Evolutionary conservation across 768 basidiomycete species (phyloP).

Genomic region (Phaffia tasmanica): DNA sequence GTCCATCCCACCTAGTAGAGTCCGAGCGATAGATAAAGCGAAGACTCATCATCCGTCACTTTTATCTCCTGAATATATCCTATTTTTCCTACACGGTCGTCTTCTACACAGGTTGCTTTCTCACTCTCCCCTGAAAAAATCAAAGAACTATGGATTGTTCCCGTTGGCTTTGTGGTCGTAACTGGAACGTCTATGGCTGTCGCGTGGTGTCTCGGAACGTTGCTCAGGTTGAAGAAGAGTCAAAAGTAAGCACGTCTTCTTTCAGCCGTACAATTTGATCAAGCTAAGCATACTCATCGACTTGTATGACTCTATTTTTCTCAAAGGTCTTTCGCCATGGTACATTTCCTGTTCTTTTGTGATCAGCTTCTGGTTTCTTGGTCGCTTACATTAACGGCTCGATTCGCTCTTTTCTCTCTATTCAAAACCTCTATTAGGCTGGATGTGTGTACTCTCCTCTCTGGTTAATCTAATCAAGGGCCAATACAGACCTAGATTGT

Average conservation of each 20-base stretch:
- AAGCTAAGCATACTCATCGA: background rate
- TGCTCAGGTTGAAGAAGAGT: constrained; percentile 57
- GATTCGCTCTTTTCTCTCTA: background rate
- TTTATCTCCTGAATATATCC: too few relatives aligned
- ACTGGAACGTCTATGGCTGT: constrained; percentile 59
- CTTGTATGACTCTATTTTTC: background rate
- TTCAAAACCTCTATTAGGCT: background rate
- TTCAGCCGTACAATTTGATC: background rate
- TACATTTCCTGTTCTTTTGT: background rate
- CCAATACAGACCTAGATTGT: constrained; percentile 6
- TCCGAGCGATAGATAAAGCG: background rate
- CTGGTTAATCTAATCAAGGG: constrained; percentile 35
- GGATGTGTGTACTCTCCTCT: background rate
- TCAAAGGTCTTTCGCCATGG: constrained; percentile 37
- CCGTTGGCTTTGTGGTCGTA: constrained; percentile 70
- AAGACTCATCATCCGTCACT: too few relatives aligned
- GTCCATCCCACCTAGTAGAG: too few relatives aligned
- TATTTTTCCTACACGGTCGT: too few relatives aligned
- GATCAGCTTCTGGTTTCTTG: too few relatives aligned
- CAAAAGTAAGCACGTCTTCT: constrained; percentile 51
- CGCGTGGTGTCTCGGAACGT: constrained; percentile 51
- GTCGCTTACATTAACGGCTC: background rate
- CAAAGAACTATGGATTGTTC: constrained; percentile 46
- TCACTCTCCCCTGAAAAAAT: constrained; percentile 74
- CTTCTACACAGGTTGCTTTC: constrained; percentile 76